Base-by-base conservation (phyloP, 768 basidiomycete genomes). In the Psilocybe tampanensis region DNA sequence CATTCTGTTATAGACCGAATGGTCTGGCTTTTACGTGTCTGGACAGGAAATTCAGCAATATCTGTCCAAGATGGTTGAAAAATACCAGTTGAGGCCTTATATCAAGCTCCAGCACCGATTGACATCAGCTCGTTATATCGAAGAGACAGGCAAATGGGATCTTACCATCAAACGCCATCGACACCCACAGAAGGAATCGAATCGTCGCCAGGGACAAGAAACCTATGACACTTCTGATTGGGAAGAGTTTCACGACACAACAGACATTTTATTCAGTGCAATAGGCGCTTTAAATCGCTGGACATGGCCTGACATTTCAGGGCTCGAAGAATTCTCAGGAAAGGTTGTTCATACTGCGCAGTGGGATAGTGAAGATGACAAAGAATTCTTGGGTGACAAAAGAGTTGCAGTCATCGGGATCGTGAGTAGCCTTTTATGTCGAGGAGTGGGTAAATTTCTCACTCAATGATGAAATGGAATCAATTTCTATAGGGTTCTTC, bases 241-340 rank as follows among this genome's bases (percentile, higher is more conserved):
- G 53, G 80, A 80, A 47, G 75, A 79, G 59, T 74, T 84, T 42
- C 79, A 80, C 22, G 85, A 86, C 59, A 73, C 66, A 0, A 80
- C 79, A 1, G 86, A 89, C 56, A 72, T 88, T 0, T 72, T 89
- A 33, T 76, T 89, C 48, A 80, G 79, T 13, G 80, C 78, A n/a
- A 67, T 80, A 18, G 86, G 86, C 3, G 60, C 60, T 11, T 66
- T 86, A 44, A 84, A 81, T 47, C 69, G 82, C 7, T 88, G 86
- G 86, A 73, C 77, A 23, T 89, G 86, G 88, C 89, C 88, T 2
- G 79, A 85, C 43, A 86, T 89, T 43, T 67, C 73, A 8, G 87
- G 86, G 3, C 66, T 88, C 24, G 69, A 82, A 15, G 72, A 68
- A 8, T 90, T 85, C 69, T 71, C 78, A 58, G 89, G 88, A 3